phyloP scores from a whole-genome alignment of 2,329 filamentous ascomycete genomes.

The Pseudopithomyces chartarum region DNA sequence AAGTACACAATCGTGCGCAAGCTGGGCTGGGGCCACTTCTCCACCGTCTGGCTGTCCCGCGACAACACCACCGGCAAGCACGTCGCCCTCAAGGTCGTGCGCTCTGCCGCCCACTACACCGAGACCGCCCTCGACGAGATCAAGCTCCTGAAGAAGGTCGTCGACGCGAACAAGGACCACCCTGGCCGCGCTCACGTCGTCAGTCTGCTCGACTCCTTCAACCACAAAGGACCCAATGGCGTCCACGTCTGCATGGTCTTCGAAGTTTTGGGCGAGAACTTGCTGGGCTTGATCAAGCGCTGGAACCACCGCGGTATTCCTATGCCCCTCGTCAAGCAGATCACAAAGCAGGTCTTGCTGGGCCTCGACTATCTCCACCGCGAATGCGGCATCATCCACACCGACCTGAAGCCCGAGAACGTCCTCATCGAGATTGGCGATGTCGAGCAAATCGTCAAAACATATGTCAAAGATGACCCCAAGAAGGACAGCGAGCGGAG shows the following conservation, averaged over 20 bases:
- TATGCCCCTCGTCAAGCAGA: constrained; percentile 96
- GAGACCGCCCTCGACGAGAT: constrained; percentile 99
- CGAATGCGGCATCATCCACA: constrained; percentile 98
- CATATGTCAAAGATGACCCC: constrained; percentile 83
- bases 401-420: constrained; percentile 96
- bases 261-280: constrained; percentile 93
- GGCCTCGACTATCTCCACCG: constrained; percentile 95
- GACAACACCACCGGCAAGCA: constrained; percentile 91
- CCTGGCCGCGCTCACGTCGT: constrained; percentile 95
- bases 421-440: constrained; percentile 98
- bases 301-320: constrained; percentile 99
- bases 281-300: constrained; percentile 93
- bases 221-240: constrained; percentile 95
- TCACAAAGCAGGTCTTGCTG: constrained; percentile 95
- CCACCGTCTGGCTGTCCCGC: constrained; percentile 85
- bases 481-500: constrained; percentile 79
- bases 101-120: constrained; percentile 96
- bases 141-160: constrained; percentile 95
- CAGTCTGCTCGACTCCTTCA: constrained; percentile 93
- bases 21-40: constrained; percentile 97
- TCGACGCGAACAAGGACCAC: constrained; percentile 91
- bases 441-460: constrained; percentile 97
- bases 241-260: constrained; percentile 99
- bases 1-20: constrained; percentile 97
- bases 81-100: constrained; percentile 96